Percentiles rank a stretch among this genome's conserved stretches.
These are phyloP conservation scores for Fagopyrum esculentum DNA, from an alignment of 148 eudicot genomes.

Conservation along the genomic window DNA sequence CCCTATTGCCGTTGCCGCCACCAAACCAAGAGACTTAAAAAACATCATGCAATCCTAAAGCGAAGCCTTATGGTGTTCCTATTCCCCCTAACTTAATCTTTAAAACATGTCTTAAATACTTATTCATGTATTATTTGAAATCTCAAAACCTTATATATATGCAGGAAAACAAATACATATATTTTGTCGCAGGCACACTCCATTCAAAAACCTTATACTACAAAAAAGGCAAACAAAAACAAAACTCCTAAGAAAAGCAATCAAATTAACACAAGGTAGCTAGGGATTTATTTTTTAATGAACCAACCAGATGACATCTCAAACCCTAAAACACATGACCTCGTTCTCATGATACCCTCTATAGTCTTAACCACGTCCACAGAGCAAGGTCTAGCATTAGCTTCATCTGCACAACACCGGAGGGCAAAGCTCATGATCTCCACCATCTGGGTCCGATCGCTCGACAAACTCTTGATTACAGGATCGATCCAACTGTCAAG, in stretches of 20 bases:
- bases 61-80: no score
- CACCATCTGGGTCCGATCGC: constrained; percentile 41
- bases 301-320: not conserved
- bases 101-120: no score
- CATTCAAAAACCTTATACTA: not conserved
- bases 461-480: constrained; percentile 19
- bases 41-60: no score
- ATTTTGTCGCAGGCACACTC: not conserved
- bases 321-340: not conserved
- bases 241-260: not conserved
- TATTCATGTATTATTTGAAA: no score
- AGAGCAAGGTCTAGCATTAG: constrained; percentile 51
- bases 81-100: no score
- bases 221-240: not conserved
- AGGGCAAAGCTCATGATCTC: constrained; percentile 72
- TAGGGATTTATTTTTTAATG: not conserved
- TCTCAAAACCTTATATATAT: not conserved
- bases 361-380: constrained; percentile 46
- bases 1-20: no score
- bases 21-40: no score
- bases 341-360: constrained; percentile 27
- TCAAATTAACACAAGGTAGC: not conserved
- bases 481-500: constrained; percentile 76
- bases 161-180: not conserved
- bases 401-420: constrained; percentile 61